phyloP scores from a whole-genome alignment of 1,284 basidiomycete species.

The Ceratobasidium sp. region DNA sequence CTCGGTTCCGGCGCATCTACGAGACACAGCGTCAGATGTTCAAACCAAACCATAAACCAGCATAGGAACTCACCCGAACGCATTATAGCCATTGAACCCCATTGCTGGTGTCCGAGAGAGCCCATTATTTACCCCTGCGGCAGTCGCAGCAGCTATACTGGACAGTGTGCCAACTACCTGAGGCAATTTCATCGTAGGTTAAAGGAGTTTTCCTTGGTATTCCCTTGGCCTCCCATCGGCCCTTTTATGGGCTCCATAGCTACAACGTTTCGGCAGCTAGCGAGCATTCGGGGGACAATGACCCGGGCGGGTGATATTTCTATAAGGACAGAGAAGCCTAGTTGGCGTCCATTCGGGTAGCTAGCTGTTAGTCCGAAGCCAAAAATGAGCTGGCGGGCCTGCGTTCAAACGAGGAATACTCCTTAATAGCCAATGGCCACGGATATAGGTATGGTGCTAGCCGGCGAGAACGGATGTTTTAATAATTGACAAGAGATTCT shows the following conservation, averaged over 20 bases:
- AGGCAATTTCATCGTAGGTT: conserved; percentile 4
- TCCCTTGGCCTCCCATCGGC: background rate
- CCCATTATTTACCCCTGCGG: conserved; percentile 58
- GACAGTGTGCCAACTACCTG: background rate
- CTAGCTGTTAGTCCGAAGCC: too few species aligned
- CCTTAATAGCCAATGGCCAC: too few species aligned
- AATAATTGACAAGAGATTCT: too few species aligned
- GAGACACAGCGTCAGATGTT: background rate
- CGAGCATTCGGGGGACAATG: background rate
- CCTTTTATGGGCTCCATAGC: background rate
- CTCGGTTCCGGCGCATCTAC: conserved; percentile 59
- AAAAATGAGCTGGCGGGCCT: too few species aligned
- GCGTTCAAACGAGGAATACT: too few species aligned
- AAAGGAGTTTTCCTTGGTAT: background rate
- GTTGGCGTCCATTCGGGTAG: too few species aligned
- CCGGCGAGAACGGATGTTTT: too few species aligned
- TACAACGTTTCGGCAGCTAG: background rate
- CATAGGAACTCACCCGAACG: conserved; percentile 57
- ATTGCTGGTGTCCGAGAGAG: conserved; percentile 61
- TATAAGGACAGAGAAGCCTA: conserved; percentile 31
- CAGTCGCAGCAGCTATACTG: conserved; percentile 34
- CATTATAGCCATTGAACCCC: conserved; percentile 66
- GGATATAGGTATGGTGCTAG: too few species aligned
- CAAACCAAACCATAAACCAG: background rate
- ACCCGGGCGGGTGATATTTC: background rate